Evolutionary conservation across 139 green algal species (phyloP).

Genomic region (Asterochloris sp.): DNA sequence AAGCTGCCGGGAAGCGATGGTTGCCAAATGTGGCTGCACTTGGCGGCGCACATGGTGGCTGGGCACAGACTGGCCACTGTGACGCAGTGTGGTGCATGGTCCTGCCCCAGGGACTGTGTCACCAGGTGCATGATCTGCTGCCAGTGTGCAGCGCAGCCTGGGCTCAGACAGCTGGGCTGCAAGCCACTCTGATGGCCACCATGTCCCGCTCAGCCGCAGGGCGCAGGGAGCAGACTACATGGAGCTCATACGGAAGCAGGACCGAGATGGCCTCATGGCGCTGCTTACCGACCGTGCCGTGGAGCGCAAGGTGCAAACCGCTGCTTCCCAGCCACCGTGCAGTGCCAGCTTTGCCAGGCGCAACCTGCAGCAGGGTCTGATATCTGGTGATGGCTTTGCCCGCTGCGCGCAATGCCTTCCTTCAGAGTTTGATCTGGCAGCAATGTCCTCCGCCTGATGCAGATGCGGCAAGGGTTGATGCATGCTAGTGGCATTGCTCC

Average conservation of each 20-base stretch:
- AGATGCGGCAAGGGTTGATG: not conserved
- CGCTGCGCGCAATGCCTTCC: not conserved
- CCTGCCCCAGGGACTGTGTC: too few relatives aligned
- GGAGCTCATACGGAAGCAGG: constrained; percentile 60
- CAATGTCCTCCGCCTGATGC: not conserved
- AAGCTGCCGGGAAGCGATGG: too few relatives aligned
- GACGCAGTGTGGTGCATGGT: too few relatives aligned
- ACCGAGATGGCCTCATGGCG: constrained; percentile 84
- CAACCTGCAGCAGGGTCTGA: not conserved
- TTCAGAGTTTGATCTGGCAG: not conserved
- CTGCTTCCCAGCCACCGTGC: not conserved
- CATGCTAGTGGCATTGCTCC: not conserved
- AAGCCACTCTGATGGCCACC: too few relatives aligned
- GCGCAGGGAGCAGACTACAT: constrained; percentile 69
- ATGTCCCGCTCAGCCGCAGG: too few relatives aligned
- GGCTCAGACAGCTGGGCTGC: too few relatives aligned
- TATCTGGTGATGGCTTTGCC: not conserved
- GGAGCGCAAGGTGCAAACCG: constrained; percentile 57
- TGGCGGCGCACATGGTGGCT: too few relatives aligned
- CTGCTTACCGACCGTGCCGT: constrained; percentile 82
- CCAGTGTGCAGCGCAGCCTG: too few relatives aligned
- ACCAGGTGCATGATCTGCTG: too few relatives aligned
- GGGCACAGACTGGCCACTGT: too few relatives aligned
- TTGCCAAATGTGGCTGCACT: too few relatives aligned
- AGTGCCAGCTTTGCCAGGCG: not conserved